Percentiles rank a stretch among this genome's conserved stretches.
These are phyloP conservation scores for Camellia oleifera DNA, from an alignment of 179 eudicot species.

Conservation along the genomic window DNA sequence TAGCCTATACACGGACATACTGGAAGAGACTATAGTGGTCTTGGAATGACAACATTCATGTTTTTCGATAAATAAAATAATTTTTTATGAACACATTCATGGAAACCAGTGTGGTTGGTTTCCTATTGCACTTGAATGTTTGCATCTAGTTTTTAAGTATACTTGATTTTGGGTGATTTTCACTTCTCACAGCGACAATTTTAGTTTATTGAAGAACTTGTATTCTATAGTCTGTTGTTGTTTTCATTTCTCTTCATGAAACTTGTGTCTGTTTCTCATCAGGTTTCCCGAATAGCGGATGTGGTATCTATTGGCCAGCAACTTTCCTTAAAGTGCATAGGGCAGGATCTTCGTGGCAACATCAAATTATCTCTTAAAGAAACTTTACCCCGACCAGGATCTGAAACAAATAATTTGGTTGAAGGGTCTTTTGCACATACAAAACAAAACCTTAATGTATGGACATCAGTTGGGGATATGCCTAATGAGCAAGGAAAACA, in stretches of 20 bases:
- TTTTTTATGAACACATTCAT: too few relatives aligned
- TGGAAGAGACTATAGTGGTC: too few relatives aligned
- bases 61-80: too few relatives aligned
- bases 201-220: not conserved
- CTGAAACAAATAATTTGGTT: constrained; percentile 20
- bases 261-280: constrained; percentile 16
- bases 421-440: constrained; percentile 25
- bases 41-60: too few relatives aligned
- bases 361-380: constrained; percentile 85
- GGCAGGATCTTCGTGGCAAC: constrained; percentile 87
- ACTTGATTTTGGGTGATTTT: not conserved
- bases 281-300: constrained; percentile 82
- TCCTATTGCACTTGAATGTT: not conserved
- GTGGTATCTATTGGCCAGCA: constrained; percentile 77
- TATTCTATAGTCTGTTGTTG: not conserved
- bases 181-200: not conserved
- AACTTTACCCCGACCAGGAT: constrained; percentile 36
- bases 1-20: too few relatives aligned
- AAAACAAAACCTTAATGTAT: constrained; percentile 26
- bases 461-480: constrained; percentile 29
- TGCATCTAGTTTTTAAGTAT: not conserved
- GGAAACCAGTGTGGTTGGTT: too few relatives aligned
- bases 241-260: not conserved
- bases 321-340: constrained; percentile 77
- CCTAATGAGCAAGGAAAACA: constrained; percentile 29